Base-by-base conservation (phyloP, 2,329 filamentous ascomycete species). In the Talaromyces islandicus region DNA sequence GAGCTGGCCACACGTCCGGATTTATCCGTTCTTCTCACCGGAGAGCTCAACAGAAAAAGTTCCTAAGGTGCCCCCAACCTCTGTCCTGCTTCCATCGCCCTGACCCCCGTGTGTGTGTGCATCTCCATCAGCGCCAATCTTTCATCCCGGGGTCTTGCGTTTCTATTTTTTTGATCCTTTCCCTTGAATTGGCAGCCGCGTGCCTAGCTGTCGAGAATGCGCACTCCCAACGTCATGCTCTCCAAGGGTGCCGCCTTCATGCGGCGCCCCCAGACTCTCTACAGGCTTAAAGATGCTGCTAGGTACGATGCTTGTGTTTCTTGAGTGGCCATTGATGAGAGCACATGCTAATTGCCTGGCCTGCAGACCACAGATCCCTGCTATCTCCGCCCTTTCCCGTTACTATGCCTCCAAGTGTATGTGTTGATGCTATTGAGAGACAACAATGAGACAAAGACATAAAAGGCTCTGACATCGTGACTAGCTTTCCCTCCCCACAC, bases 401-500 rank as follows among this genome's bases (percentile, higher is more conserved):
- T 87, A 83, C 77, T 88, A 88, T 83, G 85, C 85, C 73, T 87
- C 85, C 61, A 88, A 88, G 80, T 85, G 85, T 88, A 79, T 73
- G 81, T 68, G 56, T 58, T 62, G 14, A 29, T 21, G 17, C 17
- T 10, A 52, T 52, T 52, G 12, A 29, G 12, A 52, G 17, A 14
- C 29, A 52, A 2, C 6, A 50, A 52, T 7, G 12, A 52, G 21
- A 56, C 48, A n/a, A 14, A 54, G 43, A 65, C 60, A 63, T 62
- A 60, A 51, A 25, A n/a, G n/a, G 63, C 62, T 63, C 64, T 69
- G 54, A 69, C 62, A 58, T 62, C 63, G 66, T 66, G 59, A 66
- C 64, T 81, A 94, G 95, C 93, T 55, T 97, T 91, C 82, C 95
- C 94, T 67, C 87, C 92, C 68, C 94, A 99, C 81, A 93, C 90